phyloP scores from a whole-genome alignment of 495 filamentous ascomycete genomes.

The Hypomontagnella submonticulosa region DNA sequence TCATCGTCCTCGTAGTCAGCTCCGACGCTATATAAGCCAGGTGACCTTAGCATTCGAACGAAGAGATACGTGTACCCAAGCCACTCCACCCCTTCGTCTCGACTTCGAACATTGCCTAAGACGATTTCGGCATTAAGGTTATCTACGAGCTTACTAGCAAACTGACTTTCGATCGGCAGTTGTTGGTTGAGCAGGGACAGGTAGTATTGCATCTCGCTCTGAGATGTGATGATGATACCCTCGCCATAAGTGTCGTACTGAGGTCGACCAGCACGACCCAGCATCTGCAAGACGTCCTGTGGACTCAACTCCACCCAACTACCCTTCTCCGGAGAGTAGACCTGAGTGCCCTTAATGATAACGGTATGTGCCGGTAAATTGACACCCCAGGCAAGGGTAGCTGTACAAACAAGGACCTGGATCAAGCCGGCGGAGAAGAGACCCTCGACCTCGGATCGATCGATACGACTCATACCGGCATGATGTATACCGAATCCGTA shows the following conservation, averaged over 20 bases:
- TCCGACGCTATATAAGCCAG: conserved; percentile 94
- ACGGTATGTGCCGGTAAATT: conserved; percentile 95
- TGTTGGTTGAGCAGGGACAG: conserved; percentile 96
- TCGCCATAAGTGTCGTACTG: conserved; percentile 98
- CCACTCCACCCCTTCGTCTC: conserved; percentile 98
- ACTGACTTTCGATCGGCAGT: conserved; percentile 95
- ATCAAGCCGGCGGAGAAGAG: conserved; percentile 90
- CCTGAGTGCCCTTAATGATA: conserved; percentile 96
- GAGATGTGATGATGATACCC: conserved; percentile 97
- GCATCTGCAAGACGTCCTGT: conserved; percentile 98
- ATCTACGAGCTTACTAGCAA: conserved; percentile 91
- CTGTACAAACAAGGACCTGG: conserved; percentile 96
- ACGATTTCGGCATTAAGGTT: conserved; percentile 98
- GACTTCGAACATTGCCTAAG: conserved; percentile 89
- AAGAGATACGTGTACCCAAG: conserved; percentile 98
- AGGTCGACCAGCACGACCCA: conserved; percentile 94
- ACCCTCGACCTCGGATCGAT: conserved; percentile 94
- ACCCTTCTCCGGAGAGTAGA: conserved; percentile 98
- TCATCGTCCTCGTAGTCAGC: conserved; percentile 94
- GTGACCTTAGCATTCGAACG: conserved; percentile 96
- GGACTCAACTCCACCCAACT: conserved; percentile 98
- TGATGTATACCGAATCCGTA: conserved; percentile 99
- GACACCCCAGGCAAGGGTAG: conserved; percentile 95
- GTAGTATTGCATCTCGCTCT: conserved; percentile 95
- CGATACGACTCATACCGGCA: conserved; percentile 91